A percentile compares a stretch with the other conserved stretches of the same genome.
These are phyloP conservation scores for Alternaria sp. DNA, from an alignment of 2,329 filamentous ascomycete genomes.

Conservation along the genomic window DNA sequence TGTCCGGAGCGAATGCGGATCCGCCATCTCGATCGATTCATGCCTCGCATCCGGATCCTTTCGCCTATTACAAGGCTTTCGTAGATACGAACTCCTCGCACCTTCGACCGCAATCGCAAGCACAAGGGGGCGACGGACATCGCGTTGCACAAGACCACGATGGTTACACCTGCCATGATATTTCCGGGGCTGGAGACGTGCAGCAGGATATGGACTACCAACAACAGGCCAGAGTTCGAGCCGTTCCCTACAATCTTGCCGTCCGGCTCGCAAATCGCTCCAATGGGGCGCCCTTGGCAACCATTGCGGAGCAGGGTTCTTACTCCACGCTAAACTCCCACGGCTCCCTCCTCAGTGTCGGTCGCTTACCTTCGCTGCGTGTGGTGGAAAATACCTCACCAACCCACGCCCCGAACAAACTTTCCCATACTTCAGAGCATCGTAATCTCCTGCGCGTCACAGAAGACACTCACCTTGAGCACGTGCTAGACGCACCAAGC, in stretches of 20 bases:
- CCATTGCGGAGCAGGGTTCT: slow-evolving; percentile 56
- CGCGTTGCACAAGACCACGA: slow-evolving; percentile 16
- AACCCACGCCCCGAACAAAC: slow-evolving; percentile 15
- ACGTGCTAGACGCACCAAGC: not conserved
- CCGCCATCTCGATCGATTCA: slow-evolving; percentile 13
- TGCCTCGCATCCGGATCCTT: slow-evolving; percentile 26
- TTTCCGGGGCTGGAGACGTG: slow-evolving; percentile 8
- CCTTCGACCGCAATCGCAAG: not conserved
- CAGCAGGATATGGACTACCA: slow-evolving; percentile 18
- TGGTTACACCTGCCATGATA: slow-evolving; percentile 22
- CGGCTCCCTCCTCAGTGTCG: slow-evolving; percentile 36
- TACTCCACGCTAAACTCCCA: slow-evolving; percentile 52
- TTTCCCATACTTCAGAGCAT: slow-evolving; percentile 32
- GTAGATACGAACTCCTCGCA: slow-evolving; percentile 15
- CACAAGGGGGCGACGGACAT: slow-evolving; percentile 10
- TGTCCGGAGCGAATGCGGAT: slow-evolving; percentile 8
- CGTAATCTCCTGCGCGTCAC: slow-evolving; percentile 26
- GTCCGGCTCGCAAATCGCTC: slow-evolving; percentile 39
- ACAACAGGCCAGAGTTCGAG: slow-evolving; percentile 29
- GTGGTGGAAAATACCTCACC: slow-evolving; percentile 28
- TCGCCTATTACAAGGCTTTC: slow-evolving; percentile 33
- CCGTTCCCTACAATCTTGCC: slow-evolving; percentile 36
- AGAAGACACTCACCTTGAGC: slow-evolving; percentile 25
- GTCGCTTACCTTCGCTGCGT: slow-evolving; percentile 29
- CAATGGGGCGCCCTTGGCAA: slow-evolving; percentile 53